Conservation (phyloP, 352 stramenopile genomes). For the Blastocystis sp. region DNA sequence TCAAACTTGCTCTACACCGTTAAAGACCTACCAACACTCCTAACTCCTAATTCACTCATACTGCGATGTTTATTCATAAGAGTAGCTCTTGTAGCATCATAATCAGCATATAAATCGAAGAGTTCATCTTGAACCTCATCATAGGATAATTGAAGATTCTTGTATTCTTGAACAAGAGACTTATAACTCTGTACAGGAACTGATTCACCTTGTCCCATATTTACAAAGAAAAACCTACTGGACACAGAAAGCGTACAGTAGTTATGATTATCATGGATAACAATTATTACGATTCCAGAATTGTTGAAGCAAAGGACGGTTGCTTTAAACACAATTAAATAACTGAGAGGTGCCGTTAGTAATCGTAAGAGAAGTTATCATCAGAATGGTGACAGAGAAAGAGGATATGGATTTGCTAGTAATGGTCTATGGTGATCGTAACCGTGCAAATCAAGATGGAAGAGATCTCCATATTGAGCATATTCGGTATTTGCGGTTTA, state of each 20-base stretch:
- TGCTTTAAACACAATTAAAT: no score
- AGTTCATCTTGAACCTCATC: slow-evolving; percentile 53
- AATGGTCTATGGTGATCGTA: neutral
- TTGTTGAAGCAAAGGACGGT: no score
- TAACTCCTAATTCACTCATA: neutral
- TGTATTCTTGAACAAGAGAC: neutral
- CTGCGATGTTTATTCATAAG: slow-evolving; percentile 28
- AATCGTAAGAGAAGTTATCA: neutral
- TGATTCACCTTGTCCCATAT: slow-evolving; percentile 61
- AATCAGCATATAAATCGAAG: slow-evolving; percentile 3
- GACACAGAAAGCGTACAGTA: neutral
- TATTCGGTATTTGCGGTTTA: no score
- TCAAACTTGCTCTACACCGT: slow-evolving; percentile 47
- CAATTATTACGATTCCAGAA: neutral
- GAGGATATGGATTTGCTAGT: neutral
- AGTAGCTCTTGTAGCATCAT: neutral
- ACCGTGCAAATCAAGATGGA: no score
- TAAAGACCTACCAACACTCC: neutral
- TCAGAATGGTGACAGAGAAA: neutral
- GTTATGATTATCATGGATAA: slow-evolving; percentile 4
- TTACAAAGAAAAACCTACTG: neutral
- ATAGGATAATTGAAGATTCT: slow-evolving; percentile 49
- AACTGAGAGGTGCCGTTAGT: neutral
- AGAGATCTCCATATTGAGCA: no score
- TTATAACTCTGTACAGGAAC: slow-evolving; percentile 4